Conservation (phyloP, 202 grass and related monocot genomes). For the Musa balbisiana region DNA sequence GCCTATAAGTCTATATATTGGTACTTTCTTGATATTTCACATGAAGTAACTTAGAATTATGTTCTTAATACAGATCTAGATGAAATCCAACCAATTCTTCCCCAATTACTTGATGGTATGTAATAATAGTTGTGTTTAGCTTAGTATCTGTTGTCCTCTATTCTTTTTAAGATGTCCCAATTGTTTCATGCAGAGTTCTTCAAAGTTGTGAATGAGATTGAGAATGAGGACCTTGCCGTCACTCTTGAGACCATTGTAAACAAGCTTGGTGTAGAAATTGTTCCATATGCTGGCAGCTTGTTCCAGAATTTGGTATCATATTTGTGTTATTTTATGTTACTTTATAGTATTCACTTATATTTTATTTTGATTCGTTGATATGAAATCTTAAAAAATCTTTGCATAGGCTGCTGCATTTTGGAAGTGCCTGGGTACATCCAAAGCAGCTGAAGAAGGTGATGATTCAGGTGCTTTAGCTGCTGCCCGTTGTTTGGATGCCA, state of each 20-base stretch:
- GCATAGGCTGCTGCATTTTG: conserved; percentile 74
- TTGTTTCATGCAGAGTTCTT: conserved; percentile 57
- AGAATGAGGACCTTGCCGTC: conserved; percentile 89
- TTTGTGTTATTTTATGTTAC: conserved; percentile 1
- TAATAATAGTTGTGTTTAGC: conserved; percentile 4
- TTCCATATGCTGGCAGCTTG: conserved; percentile 66
- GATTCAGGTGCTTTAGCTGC: conserved; percentile 86
- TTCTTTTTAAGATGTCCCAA: background rate
- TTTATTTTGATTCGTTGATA: background rate
- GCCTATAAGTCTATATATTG: background rate
- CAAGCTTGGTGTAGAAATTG: conserved; percentile 96
- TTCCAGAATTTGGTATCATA: conserved; percentile 68
- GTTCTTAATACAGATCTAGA: conserved; percentile 52
- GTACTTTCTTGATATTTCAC: background rate
- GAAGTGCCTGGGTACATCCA: conserved; percentile 69
- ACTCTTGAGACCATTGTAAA: conserved; percentile 82
- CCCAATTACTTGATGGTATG: conserved; percentile 86
- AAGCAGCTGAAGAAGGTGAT: conserved; percentile 77
- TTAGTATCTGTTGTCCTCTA: background rate
- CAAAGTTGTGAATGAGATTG: conserved; percentile 83
- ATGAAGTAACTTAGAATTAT: background rate
- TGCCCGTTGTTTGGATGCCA: conserved; percentile 73
- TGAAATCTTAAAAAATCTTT: background rate
- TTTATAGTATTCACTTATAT: background rate
- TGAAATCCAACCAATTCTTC: conserved; percentile 66